These are phyloP conservation scores for Candida ipomoeae DNA, from an alignment of 805 yeast genomes.

Conservation along the genomic window DNA sequence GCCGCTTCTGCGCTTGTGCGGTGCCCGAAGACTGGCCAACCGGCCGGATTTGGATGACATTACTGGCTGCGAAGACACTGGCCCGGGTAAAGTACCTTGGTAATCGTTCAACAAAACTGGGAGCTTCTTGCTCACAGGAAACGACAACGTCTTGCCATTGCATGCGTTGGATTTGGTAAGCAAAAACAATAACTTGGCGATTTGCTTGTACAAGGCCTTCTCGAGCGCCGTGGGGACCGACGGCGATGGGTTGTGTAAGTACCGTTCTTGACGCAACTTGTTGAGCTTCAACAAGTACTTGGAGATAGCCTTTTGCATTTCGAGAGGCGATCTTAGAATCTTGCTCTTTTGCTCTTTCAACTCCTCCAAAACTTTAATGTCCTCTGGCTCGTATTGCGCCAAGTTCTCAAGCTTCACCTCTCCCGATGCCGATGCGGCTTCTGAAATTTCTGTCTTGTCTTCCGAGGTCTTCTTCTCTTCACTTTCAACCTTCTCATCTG, in stretches of 20 bases:
- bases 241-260: constrained; percentile 25
- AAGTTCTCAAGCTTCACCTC: constrained; percentile 30
- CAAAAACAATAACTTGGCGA: constrained; percentile 28
- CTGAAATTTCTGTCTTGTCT: constrained; percentile 9
- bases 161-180: constrained; percentile 30
- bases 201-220: constrained; percentile 27
- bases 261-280: constrained; percentile 39
- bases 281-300: constrained; percentile 30
- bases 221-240: constrained; percentile 26
- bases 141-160: constrained; percentile 22
- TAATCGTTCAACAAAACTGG: constrained; percentile 75
- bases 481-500: not conserved
- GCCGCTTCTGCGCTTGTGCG: constrained; percentile 32
- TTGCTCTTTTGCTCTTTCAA: constrained; percentile 23
- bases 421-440: not conserved
- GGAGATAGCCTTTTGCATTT: constrained; percentile 34
- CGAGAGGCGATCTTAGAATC: constrained; percentile 25
- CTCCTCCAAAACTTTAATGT: constrained; percentile 21
- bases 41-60: constrained; percentile 21
- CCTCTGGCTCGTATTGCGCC: constrained; percentile 34
- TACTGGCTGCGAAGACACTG: constrained; percentile 24
- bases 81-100: constrained; percentile 74
- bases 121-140: constrained; percentile 38
- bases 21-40: constrained; percentile 37
- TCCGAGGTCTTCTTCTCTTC: not conserved